Conservation (phyloP, 176 grass and related monocot genomes). For the Coix lacrymajobi region DNA sequence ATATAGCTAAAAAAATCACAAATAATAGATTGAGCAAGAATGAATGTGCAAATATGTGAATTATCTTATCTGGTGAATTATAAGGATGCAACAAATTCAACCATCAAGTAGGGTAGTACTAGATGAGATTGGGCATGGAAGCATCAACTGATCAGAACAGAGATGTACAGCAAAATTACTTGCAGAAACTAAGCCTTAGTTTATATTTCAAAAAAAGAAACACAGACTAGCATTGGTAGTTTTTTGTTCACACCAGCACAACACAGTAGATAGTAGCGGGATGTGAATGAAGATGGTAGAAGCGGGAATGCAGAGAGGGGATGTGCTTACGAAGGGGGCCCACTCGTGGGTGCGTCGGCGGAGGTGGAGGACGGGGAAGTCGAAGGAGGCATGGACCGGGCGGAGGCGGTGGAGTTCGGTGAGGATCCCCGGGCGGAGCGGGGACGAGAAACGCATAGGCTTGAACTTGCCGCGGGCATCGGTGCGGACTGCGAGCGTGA, state of each 20-base stretch:
- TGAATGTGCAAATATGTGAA: background rate
- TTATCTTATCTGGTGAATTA: background rate
- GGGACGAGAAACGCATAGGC: conserved; percentile 77
- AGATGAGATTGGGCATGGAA: conserved; percentile 14
- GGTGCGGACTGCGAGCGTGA: conserved; percentile 66
- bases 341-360: conserved; percentile 77
- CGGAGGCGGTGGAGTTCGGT: conserved; percentile 84
- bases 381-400: conserved; percentile 36
- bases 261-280: background rate
- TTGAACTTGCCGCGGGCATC: conserved; percentile 80
- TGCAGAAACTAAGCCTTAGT: background rate
- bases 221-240: background rate
- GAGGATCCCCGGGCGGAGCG: conserved; percentile 74
- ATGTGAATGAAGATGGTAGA: background rate
- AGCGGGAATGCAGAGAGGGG: background rate
- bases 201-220: background rate
- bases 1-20: background rate
- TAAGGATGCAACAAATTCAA: background rate
- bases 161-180: background rate
- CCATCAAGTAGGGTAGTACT: background rate
- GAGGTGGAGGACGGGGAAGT: conserved; percentile 91
- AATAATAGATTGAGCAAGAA: background rate
- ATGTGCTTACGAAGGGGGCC: conserved; percentile 70
- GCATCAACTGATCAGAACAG: background rate
- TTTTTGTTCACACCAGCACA: background rate